Evolutionary conservation across 2,329 filamentous ascomycete genomes (phyloP).

Genomic region (Trichoderma atrobrunneum): DNA sequence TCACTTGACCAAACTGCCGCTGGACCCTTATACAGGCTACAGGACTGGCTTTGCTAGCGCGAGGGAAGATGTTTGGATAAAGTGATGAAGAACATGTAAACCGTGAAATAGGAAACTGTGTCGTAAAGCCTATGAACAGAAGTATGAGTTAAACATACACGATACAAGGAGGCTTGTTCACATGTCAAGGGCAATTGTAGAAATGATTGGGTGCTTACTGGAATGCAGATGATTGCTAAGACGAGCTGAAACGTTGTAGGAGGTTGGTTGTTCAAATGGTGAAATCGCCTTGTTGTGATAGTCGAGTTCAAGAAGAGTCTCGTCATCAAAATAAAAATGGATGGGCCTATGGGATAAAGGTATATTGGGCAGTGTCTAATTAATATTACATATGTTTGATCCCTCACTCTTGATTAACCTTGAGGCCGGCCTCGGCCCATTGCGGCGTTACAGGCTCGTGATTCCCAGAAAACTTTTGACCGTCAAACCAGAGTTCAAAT

Average conservation of each 20-base stretch:
- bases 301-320: too few relatives aligned
- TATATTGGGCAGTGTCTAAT: background rate
- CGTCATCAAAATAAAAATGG: too few relatives aligned
- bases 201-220: background rate
- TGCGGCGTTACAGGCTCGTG: constrained; percentile 33
- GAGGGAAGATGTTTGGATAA: background rate
- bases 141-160: background rate
- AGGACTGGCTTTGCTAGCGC: background rate
- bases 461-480: constrained; percentile 28
- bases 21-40: background rate
- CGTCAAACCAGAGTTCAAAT: constrained; percentile 42
- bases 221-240: background rate
- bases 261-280: background rate
- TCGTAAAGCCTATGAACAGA: background rate
- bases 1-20: background rate
- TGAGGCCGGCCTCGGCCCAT: background rate
- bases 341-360: background rate
- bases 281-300: background rate
- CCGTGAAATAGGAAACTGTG: background rate
- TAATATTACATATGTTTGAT: background rate
- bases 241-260: background rate
- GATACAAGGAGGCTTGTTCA: background rate
- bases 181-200: background rate
- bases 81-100: too few relatives aligned
- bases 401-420: background rate